Evolutionary conservation across 306 rosid species (phyloP), one percentile per base, ranked within the genome.

Genomic region (Prunus kanzakura): DNA sequence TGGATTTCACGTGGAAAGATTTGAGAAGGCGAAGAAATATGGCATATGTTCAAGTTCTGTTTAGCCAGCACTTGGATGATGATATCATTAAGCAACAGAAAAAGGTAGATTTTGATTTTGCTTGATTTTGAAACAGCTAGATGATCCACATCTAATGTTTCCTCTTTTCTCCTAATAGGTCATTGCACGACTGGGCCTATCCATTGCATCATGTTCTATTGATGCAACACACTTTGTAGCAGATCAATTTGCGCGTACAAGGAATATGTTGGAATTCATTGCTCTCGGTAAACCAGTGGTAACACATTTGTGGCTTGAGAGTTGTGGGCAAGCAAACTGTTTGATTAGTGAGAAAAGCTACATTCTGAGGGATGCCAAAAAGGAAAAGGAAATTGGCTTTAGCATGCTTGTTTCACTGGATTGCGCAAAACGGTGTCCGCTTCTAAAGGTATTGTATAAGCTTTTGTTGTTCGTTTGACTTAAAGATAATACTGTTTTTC

Each of bases 211-310:
- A 57, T 90, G 90, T 75, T 87, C 89, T 74, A 73, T 63, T n/a
- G 91, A 90, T 75, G 97, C 97, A n/a, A 90, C 97, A 41, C 99
- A 95, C 77, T 95, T 95, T 78, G 65, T 95, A 54, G 90, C 99
- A 25, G 89, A 92, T 86, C 81, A 88, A 79, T 95, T 95, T 84
- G 88, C 88, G 69, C 96, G 99, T 6, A 90, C 97, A 69, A 87
- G 91, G 77, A 95, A 92, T 83, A 90, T 95, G 97, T 78, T 95
- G 78, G 96, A 89, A 85, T 94, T 94, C 56, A 95, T 95, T 76
- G 96, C 99, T 75, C 90, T 74, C 20, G 96, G 97, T 69, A 92
- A 92, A 84, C 96, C 88, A 55, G 99, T 95, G 75, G 97, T 95
- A 65, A 95, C 97, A 63, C 99, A 87, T 82, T 80, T 81, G 68